Conservation (phyloP, 805 yeast species). For the Teunomyces gatunensis region DNA sequence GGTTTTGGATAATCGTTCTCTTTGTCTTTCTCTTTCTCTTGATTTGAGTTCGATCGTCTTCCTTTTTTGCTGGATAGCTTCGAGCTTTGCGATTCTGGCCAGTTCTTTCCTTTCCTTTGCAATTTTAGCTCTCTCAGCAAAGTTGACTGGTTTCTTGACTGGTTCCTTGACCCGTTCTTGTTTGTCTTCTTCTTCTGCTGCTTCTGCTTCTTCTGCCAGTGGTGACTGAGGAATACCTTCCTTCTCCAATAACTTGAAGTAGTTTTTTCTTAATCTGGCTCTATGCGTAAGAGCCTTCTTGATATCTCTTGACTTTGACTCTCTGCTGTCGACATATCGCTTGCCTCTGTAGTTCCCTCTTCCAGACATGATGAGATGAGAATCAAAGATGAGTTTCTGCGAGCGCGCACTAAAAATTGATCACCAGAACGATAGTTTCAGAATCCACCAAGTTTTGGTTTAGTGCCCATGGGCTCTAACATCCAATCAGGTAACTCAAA, state of each 20-base stretch:
- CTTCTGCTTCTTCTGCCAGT: slow-evolving; percentile 12
- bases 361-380: slow-evolving; percentile 9
- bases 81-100: slow-evolving; percentile 38
- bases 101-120: slow-evolving; percentile 48
- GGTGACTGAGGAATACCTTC: slow-evolving; percentile 63
- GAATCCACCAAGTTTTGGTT: too few species aligned
- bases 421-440: too few species aligned
- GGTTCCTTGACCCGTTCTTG: slow-evolving; percentile 16
- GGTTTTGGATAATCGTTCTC: slow-evolving; percentile 41
- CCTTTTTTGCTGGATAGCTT: slow-evolving; percentile 36
- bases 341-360: slow-evolving; percentile 16
- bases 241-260: slow-evolving; percentile 72
- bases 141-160: slow-evolving; percentile 30
- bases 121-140: slow-evolving; percentile 43
- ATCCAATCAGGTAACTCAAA: too few species aligned
- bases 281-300: slow-evolving; percentile 73
- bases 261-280: slow-evolving; percentile 76
- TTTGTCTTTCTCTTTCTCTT: slow-evolving; percentile 41
- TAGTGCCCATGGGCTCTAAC: too few species aligned
- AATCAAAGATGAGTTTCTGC: not conserved
- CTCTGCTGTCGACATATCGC: slow-evolving; percentile 35
- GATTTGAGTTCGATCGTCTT: slow-evolving; percentile 33
- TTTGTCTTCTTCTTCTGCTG: too few species aligned
- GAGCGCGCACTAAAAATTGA: not conserved
- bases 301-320: slow-evolving; percentile 58